Evolutionary conservation across 345 rosid genomes (phyloP).

Genomic region (Ailanthus altissimus): DNA sequence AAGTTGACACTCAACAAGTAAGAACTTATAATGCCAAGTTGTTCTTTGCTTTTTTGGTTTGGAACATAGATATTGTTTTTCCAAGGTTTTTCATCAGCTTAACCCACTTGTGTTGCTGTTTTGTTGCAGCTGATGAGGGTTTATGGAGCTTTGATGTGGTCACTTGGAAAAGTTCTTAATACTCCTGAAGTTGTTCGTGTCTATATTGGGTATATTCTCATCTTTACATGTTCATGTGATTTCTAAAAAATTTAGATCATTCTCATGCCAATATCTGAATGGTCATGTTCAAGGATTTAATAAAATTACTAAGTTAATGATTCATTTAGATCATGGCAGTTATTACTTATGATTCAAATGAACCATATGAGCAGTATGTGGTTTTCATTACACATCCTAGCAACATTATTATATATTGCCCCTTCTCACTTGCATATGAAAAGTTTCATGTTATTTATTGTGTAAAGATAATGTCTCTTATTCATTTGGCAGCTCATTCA

Average conservation of each 20-base stretch:
- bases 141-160: constrained; percentile 98
- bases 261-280: background rate
- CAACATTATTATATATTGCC: background rate
- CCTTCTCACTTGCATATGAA: background rate
- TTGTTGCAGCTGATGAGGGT: constrained; percentile 89
- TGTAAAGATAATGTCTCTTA: constrained; percentile 13
- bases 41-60: constrained; percentile 4
- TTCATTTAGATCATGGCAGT: background rate
- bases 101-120: constrained; percentile 14
- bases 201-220: constrained; percentile 77
- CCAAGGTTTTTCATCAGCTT: background rate
- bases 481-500: constrained; percentile 69
- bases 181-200: constrained; percentile 95
- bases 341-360: background rate
- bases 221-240: background rate
- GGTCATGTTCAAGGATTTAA: background rate
- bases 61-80: background rate
- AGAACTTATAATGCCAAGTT: constrained; percentile 17
- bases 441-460: constrained; percentile 20
- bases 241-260: background rate
- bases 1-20: constrained; percentile 92
- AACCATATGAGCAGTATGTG: background rate
- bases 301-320: background rate
- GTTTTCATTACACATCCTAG: background rate
- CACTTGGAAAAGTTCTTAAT: constrained; percentile 93